These are phyloP conservation scores for Trichoderma koningiopsis DNA, from an alignment of 2,329 filamentous ascomycete genomes.

Conservation along the genomic window DNA sequence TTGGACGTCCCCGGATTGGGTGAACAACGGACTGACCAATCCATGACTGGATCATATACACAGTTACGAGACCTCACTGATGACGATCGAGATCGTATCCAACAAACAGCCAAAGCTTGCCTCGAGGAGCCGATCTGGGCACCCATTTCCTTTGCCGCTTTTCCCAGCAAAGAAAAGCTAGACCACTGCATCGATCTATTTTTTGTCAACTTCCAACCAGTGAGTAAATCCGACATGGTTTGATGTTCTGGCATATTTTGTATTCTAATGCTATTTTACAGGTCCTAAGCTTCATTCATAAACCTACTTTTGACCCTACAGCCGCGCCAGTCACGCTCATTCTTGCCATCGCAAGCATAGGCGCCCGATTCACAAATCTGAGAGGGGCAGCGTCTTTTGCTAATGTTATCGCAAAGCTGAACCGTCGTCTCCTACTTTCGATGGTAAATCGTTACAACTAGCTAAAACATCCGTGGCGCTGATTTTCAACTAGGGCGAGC, in stretches of 20 bases:
- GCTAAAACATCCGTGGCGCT: neutral
- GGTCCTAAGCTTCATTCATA: neutral
- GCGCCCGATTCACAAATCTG: neutral
- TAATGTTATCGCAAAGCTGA: neutral
- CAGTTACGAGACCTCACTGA: neutral
- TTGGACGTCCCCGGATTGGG: neutral
- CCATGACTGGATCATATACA: neutral
- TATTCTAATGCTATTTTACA: neutral
- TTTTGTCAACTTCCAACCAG: neutral
- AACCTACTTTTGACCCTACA: neutral
- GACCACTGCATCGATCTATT: neutral
- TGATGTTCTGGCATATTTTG: neutral
- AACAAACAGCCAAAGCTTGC: neutral
- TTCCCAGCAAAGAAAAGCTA: neutral
- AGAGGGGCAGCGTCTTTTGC: neutral
- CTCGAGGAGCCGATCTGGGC: neutral
- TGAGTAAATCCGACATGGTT: neutral
- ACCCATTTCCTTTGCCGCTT: neutral
- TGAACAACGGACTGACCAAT: neutral
- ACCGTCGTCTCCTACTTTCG: neutral
- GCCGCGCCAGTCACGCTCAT: neutral
- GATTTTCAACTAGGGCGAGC: neutral
- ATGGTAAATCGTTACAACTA: neutral
- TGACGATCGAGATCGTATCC: neutral
- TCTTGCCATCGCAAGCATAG: neutral